phyloP scores from a whole-genome alignment of 1,284 basidiomycete genomes.

The Fereydounia khargensis region DNA sequence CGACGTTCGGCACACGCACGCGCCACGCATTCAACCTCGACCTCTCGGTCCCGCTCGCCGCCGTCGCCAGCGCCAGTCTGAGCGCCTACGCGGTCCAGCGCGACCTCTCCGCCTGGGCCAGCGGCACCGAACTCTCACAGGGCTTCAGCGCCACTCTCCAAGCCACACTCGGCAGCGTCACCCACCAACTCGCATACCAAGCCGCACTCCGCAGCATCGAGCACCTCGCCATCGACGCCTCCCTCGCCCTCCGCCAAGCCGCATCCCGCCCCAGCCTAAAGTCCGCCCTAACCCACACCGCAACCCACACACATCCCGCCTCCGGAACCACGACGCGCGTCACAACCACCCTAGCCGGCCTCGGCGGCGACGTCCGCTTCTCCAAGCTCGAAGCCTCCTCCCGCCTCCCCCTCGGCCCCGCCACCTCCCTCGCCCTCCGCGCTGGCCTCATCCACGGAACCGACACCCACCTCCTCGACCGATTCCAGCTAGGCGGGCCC shows the following conservation, averaged over 20 bases:
- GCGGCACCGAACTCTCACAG: conserved; percentile 68
- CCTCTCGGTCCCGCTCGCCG: conserved; percentile 50
- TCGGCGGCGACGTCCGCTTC: conserved; percentile 48
- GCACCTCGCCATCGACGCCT: conserved; percentile 36
- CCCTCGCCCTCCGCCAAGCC: conserved; percentile 21
- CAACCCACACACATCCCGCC: too few relatives aligned
- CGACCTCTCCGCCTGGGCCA: conserved; percentile 71
- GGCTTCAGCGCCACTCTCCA: conserved; percentile 69
- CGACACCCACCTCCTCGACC: conserved; percentile 69
- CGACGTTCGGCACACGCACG: conserved; percentile 84
- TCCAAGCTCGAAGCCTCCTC: conserved; percentile 32
- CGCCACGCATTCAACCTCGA: conserved; percentile 68
- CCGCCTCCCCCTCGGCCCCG: neutral
- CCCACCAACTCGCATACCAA: conserved; percentile 51
- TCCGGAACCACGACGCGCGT: too few relatives aligned
- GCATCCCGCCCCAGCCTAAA: conserved; percentile 62
- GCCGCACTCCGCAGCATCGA: conserved; percentile 33
- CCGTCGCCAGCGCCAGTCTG: conserved; percentile 66
- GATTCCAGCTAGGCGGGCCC: conserved; percentile 91
- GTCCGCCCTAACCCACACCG: conserved; percentile 78
- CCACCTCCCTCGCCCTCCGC: neutral
- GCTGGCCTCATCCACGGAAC: conserved; percentile 16
- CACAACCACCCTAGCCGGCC: conserved; percentile 40
- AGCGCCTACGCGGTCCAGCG: conserved; percentile 67
- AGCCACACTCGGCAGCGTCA: too few relatives aligned